Conservation (phyloP, 1,284 basidiomycete genomes). For the Cyathus olla region DNA sequence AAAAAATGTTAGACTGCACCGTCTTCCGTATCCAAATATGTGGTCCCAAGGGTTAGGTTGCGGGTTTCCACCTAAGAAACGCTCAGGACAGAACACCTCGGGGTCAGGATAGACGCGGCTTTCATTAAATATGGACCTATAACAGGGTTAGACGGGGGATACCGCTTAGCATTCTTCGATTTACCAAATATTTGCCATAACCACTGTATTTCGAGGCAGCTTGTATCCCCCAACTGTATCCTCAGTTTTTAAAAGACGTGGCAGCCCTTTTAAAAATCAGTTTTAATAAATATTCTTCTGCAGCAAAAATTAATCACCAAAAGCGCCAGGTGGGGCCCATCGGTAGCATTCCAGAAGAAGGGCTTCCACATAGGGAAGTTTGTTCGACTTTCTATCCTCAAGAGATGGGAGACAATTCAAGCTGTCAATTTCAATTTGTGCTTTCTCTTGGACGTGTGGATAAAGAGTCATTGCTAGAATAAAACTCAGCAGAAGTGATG, state of each 20-base stretch:
- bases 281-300: too few species aligned
- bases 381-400: not conserved
- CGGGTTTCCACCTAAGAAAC: not conserved
- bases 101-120: not conserved
- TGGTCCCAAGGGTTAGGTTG: not conserved
- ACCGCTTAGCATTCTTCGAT: too few species aligned
- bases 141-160: not conserved
- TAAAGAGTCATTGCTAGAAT: constrained; percentile 1
- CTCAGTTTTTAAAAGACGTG: too few species aligned
- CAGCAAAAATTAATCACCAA: too few species aligned
- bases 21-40: not conserved
- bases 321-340: too few species aligned
- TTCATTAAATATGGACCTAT: not conserved
- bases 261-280: too few species aligned
- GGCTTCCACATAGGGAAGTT: too few species aligned
- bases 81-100: not conserved
- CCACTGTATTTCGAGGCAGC: too few species aligned
- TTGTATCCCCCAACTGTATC: too few species aligned
- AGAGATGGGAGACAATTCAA: not conserved
- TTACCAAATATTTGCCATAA: too few species aligned
- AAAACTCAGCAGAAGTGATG: not conserved
- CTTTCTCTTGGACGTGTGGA: constrained; percentile 1
- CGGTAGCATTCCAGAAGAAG: too few species aligned
- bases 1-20: not conserved
- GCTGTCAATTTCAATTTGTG: constrained; percentile 1